Evolutionary conservation across 768 basidiomycete genomes (phyloP), one percentile per base, ranked within the genome.

Genomic region (Coprinopsis marcescibilis): DNA sequence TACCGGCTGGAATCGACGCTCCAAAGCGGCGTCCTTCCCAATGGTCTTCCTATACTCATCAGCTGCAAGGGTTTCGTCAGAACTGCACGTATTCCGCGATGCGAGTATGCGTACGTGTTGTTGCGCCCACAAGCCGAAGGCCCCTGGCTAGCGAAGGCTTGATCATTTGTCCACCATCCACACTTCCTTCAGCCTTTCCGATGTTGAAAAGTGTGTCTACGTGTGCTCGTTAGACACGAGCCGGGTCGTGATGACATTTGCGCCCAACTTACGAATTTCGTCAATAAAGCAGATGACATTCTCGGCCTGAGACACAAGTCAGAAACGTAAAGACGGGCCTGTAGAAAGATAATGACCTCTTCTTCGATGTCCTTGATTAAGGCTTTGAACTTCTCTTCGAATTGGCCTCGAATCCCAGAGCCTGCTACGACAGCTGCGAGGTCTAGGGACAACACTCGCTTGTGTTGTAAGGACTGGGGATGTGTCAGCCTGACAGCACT

Each of bases 211-310:
- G 70, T 0, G 77, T 83, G 52, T 90, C 84, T 86, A 46, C 8
- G 45, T 23, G 2, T 10, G 17, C 24, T 30, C 13, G 24, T 15
- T 19, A 45, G 13, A 32, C 24, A 38, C 17, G 10, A 29, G 11
- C 13, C 10, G 2, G 41, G 5, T 15, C n/a, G 13, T 35, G 30
- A 3, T 41, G n/a, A n/a, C 40, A 19, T 19, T 29, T 19, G 33
- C n/a, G n/a, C n/a, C n/a, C n/a, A n/a, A 81, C 87, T 67, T 56
- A 89, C 86, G 92, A 43, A 95, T 82, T 79, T 95, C 91, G 55
- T 94, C 92, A 44, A 95, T 93, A 65, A 95, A 95, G 58, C 88
- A 91, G 29, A 94, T 94, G 6, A 91, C 82, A 35, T 85, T 80
- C 15, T 86, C 83, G 2, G 76, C 73, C 80, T 80, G 41, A 15